Evolutionary conservation across 345 rosid species (phyloP), one percentile per base, ranked within the genome.

Genomic region (Trapa incisa): DNA sequence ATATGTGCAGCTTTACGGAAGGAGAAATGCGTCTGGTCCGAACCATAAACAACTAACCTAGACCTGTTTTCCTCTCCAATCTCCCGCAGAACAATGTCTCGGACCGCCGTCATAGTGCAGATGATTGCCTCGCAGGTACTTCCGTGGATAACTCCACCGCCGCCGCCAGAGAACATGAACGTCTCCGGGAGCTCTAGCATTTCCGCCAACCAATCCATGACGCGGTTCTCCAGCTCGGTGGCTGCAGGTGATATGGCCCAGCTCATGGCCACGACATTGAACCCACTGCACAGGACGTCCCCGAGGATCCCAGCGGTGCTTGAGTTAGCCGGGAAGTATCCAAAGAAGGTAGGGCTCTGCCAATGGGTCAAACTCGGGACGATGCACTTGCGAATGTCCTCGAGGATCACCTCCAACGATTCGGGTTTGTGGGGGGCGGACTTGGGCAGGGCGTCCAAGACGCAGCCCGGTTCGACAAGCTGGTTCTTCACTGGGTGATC

Each of bases 341-440:
- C 29, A 22, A 22, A 22, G 29, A 22, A 22, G 29, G 29, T 22
- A 22, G 29, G 29, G 29, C 29, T 78, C 42, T 74, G 79, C 86
- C 82, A 80, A 17, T 80, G 82, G 3, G 87, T 80, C 22, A 83
- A 47, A 32, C 83, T 78, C 0, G 80, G 87, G 36, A 83, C 36
- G 8, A 83, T 75, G 13, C 65, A 71, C 2, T 68, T 63, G 15
- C 60, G 50, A 13, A 83, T 65, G 66, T 79, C 84, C 0, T 66
- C 63, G 56, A 80, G 73, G 43, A 83, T 77, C 7, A 69, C 62
- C 11, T 75, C 80, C 0, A 80, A 56, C 0, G 79, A 67, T 47
- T 83, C 81, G 17, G 77, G 77, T 14, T 32, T 6, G 33, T 37
- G 6, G 0, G 80, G 82, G 39, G 0, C 29, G 29, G 29, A 22